Conservation (phyloP, 225 moss, liverwort and hornwort species). For the Asterella californica region DNA sequence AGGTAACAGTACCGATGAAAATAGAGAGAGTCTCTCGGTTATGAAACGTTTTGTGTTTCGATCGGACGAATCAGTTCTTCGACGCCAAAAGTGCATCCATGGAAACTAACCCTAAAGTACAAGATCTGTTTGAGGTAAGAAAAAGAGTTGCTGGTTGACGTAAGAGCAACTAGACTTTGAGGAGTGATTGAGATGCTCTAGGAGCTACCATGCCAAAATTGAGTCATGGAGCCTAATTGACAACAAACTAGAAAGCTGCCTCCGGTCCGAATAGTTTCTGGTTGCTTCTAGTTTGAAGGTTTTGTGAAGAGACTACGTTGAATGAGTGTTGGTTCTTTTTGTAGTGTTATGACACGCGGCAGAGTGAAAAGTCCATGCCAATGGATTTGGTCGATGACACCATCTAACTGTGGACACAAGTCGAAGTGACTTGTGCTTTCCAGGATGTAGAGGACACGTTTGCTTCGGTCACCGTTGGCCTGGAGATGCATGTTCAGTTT, state of each 20-base stretch:
- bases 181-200: not conserved
- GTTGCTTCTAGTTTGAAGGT: not conserved
- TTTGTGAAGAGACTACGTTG: not conserved
- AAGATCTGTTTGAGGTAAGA: too few species aligned
- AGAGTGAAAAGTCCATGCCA: not conserved
- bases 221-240: not conserved
- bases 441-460: not conserved
- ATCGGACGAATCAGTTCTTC: too few species aligned
- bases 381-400: not conserved
- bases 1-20: too few species aligned
- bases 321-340: not conserved
- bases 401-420: not conserved
- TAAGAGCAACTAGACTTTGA: too few species aligned
- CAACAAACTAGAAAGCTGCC: not conserved
- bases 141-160: not conserved
- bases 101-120: too few species aligned
- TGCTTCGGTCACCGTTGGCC: not conserved
- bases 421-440: not conserved
- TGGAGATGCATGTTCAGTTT: not conserved
- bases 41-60: too few species aligned
- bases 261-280: not conserved
- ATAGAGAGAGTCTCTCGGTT: too few species aligned
- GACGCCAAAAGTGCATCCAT: too few species aligned
- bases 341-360: not conserved
- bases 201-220: not conserved